phyloP scores from a whole-genome alignment of 108 stramenopile species.

The Ochromonas danica region DNA sequence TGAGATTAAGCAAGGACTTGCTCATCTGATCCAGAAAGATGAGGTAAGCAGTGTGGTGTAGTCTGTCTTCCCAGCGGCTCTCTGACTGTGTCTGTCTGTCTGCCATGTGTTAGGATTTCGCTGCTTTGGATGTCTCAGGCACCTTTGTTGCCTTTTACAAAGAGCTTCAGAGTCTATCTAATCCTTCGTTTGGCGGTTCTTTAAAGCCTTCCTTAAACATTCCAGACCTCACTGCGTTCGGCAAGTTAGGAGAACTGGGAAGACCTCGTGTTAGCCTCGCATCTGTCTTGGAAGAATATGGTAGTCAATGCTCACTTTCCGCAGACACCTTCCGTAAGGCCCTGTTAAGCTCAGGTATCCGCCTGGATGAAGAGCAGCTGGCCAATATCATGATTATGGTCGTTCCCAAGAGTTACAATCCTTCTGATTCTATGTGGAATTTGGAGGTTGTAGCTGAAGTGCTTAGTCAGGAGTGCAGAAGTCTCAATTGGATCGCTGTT shows the following conservation, averaged over 20 bases:
- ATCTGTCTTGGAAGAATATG: neutral
- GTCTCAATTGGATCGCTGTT: constrained; percentile 20
- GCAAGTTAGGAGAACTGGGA: no score
- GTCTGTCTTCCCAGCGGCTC: neutral
- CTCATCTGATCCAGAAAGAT: neutral
- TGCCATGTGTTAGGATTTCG: neutral
- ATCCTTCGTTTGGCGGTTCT: no score
- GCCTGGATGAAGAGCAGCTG: constrained; percentile 26
- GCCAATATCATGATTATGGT: constrained; percentile 1
- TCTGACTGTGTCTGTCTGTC: neutral
- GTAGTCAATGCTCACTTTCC: neutral
- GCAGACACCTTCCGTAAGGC: constrained; percentile 25
- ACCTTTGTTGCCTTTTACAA: no score
- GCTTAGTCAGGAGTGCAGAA: neutral
- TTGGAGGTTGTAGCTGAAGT: constrained; percentile 25
- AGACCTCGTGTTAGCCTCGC: neutral
- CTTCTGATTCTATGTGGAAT: constrained; percentile 23
- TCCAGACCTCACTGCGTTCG: no score
- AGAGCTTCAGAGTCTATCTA: no score
- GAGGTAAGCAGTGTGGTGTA: neutral
- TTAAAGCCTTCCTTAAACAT: no score
- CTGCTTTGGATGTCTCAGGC: neutral
- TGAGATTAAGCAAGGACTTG: neutral
- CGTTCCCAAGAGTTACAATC: neutral
- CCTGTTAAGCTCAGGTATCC: neutral